Evolutionary conservation across 441 rosid genomes (phyloP).

Genomic region (Gossypium schwendimanii): DNA sequence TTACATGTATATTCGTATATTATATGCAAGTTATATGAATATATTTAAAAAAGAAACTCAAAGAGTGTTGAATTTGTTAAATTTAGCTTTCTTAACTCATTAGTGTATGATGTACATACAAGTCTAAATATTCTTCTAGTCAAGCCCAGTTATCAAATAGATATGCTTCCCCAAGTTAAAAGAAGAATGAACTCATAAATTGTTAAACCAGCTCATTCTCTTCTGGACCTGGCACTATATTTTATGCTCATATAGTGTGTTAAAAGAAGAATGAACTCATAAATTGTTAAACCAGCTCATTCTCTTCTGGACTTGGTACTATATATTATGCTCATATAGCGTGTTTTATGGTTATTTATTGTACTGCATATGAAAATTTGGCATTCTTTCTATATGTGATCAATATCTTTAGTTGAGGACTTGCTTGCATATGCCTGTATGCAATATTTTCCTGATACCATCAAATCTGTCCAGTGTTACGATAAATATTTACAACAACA

Average conservation of each 20-base stretch:
- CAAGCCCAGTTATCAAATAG: background rate
- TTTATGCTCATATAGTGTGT: background rate
- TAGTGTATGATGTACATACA: background rate
- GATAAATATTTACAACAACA: conserved; percentile 56
- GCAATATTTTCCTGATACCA: background rate
- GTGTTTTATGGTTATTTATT: background rate
- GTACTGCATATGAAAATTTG: background rate
- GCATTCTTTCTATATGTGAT: background rate
- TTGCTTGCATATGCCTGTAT: background rate
- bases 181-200: conserved; percentile 4
- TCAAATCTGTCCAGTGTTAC: conserved; percentile 45
- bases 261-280: conserved; percentile 1
- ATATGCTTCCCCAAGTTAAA: conserved; percentile 1
- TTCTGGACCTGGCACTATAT: background rate
- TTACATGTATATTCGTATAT: background rate
- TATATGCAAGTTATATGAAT: conserved; percentile 4
- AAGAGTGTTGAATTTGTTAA: background rate
- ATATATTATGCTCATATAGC: background rate
- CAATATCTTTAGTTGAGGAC: background rate
- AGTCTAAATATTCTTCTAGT: background rate
- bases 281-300: conserved; percentile 1
- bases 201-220: background rate
- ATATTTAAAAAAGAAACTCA: background rate
- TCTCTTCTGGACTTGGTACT: background rate
- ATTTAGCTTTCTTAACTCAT: conserved; percentile 7